Evolutionary conservation across 192 early-diverging fungal genomes (phyloP), one percentile per base, ranked within the genome.

Genomic region (Ambispora gerdemannii): DNA sequence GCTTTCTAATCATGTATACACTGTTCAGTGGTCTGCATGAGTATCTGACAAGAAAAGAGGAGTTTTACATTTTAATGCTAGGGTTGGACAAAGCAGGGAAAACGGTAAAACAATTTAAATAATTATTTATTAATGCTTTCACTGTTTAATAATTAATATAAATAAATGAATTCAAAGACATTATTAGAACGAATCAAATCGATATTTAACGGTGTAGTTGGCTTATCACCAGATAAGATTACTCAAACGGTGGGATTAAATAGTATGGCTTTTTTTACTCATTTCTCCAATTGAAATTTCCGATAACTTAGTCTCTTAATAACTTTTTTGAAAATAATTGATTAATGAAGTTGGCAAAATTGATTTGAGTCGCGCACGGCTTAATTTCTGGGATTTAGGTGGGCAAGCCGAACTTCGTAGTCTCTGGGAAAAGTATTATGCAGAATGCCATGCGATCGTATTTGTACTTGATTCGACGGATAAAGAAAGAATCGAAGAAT

Each of bases 1-100:
- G n/a, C n/a, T 60, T 60, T 60, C 32, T 3, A 6, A n/a, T 38
- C 27, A 98, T 98, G 96, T 97, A 93, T 79, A 91, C 96, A 30
- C 86, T 98, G 52, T 77, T 97, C 11, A 88, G 87, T 53, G 96
- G 95, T 24, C 84, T 95, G 19, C 97, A 98, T 78, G 83, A 88
- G 72, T 90, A 95, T 73, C 82, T 90, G 64, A 96, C 92, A 43
- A 82, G 88, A 58, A 92, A 87, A 70, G 95, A 97, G 76, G 93
- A 96, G 71, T 98, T 88, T 81, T 93, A 89, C 63, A 86, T 97
- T n/a, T 84, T 98, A n/a, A 91, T 98, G 59, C 79, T 98, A 33
- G 96, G 96, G 31, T 87, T 97, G 24, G 96, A 98, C 74, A 93
- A 94, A 77, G 92, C 94, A n/a, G 96, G 96, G 51, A 98, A 98